Evolutionary conservation across 2,329 filamentous ascomycete species (phyloP).

Genomic region (Clonostachys rhizophaga): DNA sequence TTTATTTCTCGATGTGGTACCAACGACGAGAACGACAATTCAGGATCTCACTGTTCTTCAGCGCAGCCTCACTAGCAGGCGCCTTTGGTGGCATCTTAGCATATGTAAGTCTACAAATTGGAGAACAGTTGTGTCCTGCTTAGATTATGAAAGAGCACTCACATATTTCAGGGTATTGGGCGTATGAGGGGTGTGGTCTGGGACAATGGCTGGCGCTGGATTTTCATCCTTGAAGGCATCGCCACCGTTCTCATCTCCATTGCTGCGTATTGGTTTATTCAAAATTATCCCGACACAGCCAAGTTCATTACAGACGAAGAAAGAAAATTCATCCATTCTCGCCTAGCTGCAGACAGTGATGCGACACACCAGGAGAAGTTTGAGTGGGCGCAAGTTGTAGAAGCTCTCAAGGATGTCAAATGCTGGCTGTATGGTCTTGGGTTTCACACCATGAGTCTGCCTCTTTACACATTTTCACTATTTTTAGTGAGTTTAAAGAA

Average conservation of each 20-base stretch:
- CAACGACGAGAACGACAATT: slow-evolving; percentile 49
- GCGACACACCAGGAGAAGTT: slow-evolving; percentile 66
- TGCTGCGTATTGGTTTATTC: slow-evolving; percentile 54
- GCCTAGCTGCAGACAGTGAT: slow-evolving; percentile 63
- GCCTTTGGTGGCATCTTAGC: slow-evolving; percentile 53
- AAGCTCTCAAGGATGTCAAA: slow-evolving; percentile 63
- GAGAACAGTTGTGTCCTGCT: slow-evolving; percentile 53
- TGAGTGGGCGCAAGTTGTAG: slow-evolving; percentile 59
- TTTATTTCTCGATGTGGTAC: slow-evolving; percentile 51
- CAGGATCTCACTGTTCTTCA: slow-evolving; percentile 51
- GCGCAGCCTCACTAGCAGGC: slow-evolving; percentile 47
- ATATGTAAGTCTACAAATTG: slow-evolving; percentile 50
- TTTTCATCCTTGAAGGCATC: slow-evolving; percentile 57
- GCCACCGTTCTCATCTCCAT: slow-evolving; percentile 46
- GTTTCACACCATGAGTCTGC: slow-evolving; percentile 66
- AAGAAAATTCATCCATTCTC: slow-evolving; percentile 67
- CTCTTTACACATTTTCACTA: slow-evolving; percentile 51
- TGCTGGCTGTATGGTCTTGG: slow-evolving; percentile 69
- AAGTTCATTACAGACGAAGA: slow-evolving; percentile 51
- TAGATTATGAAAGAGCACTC: neutral
- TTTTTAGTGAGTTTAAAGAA: slow-evolving; percentile 59
- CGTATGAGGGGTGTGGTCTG: slow-evolving; percentile 48
- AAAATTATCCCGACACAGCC: slow-evolving; percentile 59
- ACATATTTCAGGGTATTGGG: slow-evolving; percentile 37
- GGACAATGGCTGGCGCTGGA: slow-evolving; percentile 53